These are phyloP conservation scores for Myriosclerotinia curreyana DNA, from an alignment of 2,329 filamentous ascomycete genomes.

Conservation along the genomic window DNA sequence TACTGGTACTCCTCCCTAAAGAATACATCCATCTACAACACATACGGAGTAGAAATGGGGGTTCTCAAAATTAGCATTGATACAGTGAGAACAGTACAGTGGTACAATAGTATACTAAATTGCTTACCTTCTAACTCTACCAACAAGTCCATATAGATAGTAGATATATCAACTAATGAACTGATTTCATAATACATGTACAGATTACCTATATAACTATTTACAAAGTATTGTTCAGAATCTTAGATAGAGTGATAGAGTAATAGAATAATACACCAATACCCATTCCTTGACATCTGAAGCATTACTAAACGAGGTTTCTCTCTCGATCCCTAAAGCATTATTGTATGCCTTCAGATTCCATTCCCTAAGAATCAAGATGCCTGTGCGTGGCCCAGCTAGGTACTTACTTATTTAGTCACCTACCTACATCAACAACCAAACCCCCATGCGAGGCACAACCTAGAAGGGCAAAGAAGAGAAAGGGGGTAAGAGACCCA, in stretches of 20 bases:
- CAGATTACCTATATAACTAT: too few relatives aligned
- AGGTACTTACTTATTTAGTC: conserved; percentile 11
- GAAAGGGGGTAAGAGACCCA: conserved; percentile 16
- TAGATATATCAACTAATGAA: background rate
- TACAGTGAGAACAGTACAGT: too few relatives aligned
- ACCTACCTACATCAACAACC: conserved; percentile 9
- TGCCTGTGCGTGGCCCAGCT: conserved; percentile 16
- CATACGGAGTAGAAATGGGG: too few relatives aligned
- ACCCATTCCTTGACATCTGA: too few relatives aligned
- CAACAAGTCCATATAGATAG: background rate
- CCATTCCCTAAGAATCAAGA: too few relatives aligned
- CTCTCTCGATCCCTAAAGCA: conserved; percentile 14
- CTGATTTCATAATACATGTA: too few relatives aligned
- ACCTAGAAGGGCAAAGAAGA: conserved; percentile 8
- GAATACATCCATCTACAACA: conserved; percentile 10
- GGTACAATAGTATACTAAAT: background rate
- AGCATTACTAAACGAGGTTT: conserved; percentile 7
- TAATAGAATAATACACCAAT: too few relatives aligned
- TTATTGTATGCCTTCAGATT: conserved; percentile 3
- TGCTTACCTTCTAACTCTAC: background rate
- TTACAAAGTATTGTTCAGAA: too few relatives aligned
- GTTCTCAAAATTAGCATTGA: too few relatives aligned
- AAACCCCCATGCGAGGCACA: conserved; percentile 18
- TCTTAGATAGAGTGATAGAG: too few relatives aligned
- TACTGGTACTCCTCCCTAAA: conserved; percentile 4